Evolutionary conservation across 148 eudicot species (phyloP), one percentile per base, ranked within the genome.

Genomic region (Simmondsia chinensis): DNA sequence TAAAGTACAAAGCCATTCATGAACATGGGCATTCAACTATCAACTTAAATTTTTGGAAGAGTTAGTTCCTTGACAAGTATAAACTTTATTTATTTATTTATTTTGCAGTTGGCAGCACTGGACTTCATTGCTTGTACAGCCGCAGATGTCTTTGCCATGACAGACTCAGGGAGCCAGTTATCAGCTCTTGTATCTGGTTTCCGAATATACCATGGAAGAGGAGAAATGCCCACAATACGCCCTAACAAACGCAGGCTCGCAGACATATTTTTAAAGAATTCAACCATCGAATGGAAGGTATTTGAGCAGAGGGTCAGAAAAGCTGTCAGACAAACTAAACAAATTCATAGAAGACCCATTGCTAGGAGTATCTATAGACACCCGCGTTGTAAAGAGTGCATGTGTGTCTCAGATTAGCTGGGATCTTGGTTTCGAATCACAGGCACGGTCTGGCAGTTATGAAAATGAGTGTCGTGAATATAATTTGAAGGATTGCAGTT

Each of bases 201-300:
- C 44, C 72, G 99, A 23, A 75, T 93, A 45, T 93, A 82, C 59
- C 86, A 68, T 33, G 99, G 99, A 8, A 86, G 86, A 16, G 99
- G 99, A 11, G 66, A 60, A 69, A 93, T 80, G 96, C 70, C 94
- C 4, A 70, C 96, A 2, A 82, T 93, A 31, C 69, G 99, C 20
- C 99, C 99, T 23, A 93, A 93, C 70, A 93, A 93, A 69, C 81
- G 99, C 20, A 63, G 99, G 35, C 89, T 93, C 25, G 94, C 94
- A 17, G 84, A 80, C 63, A 86, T 93, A 33, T 86, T 82, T 52
- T 20, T 73, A 33, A 86, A 86, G 71, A 91, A 86, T 58, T 49
- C 72, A 57, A 86, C 96, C 0, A 91, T 91, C 16, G 86, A 82
- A 43, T 91, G 99, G 99, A 82, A 73, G 61, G 63, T 77, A 2